A percentile compares a stretch with the other conserved stretches of the same genome.
These are phyloP conservation scores for Wolfiporia cocos DNA, from an alignment of 1,284 basidiomycete species.

Conservation along the genomic window DNA sequence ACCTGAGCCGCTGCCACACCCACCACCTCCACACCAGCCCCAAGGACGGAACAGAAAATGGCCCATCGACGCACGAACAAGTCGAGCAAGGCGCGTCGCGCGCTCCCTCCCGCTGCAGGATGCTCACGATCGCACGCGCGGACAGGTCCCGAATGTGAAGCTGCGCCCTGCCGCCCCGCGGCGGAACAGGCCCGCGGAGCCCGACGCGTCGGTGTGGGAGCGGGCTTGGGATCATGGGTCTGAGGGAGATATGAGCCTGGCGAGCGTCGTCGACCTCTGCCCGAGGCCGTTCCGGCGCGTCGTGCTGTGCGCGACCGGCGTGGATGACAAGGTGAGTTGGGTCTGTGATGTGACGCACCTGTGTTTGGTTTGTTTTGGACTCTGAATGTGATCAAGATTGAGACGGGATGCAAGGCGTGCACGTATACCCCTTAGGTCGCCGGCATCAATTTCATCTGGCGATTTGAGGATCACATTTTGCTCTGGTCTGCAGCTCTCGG, in stretches of 20 bases:
- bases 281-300: constrained; percentile 63
- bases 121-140: no score
- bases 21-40: no score
- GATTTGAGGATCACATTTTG: no score
- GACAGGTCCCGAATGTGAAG: constrained; percentile 71
- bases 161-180: constrained; percentile 59
- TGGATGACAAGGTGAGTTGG: constrained; percentile 61
- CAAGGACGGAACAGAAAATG: constrained; percentile 9
- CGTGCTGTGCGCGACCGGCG: constrained; percentile 67
- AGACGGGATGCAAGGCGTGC: no score
- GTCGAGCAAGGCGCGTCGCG: constrained; percentile 36
- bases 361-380: no score
- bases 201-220: constrained; percentile 9
- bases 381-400: no score
- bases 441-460: no score
- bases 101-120: neutral
- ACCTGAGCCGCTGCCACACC: no score
- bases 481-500: no score
- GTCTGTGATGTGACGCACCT: no score
- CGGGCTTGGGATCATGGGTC: constrained; percentile 15
- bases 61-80: constrained; percentile 30
- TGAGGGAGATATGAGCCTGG: constrained; percentile 20
- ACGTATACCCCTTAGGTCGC: no score
- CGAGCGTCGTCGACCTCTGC: constrained; percentile 40
- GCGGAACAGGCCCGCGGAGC: constrained; percentile 10